phyloP scores from a whole-genome alignment of 1,139 yeast species.

The Yamadazyma taylorii region DNA sequence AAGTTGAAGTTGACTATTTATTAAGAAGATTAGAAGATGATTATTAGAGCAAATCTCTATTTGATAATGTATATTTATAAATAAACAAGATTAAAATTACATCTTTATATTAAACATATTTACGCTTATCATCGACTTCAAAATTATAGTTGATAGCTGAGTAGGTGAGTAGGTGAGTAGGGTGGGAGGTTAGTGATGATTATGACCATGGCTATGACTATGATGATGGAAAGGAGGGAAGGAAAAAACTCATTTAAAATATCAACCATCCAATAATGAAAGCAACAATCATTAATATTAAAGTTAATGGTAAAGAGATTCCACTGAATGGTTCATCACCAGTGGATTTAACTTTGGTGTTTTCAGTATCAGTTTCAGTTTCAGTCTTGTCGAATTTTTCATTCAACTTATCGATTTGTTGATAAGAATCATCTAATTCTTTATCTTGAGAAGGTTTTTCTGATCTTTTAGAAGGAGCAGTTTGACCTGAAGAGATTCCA shows the following conservation, averaged over 20 bases:
- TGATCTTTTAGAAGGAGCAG: constrained; percentile 6
- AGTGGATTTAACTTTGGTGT: constrained; percentile 9
- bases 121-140: neutral
- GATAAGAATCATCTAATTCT: constrained; percentile 40
- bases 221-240: too few species aligned
- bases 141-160: constrained; percentile 1
- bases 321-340: constrained; percentile 42
- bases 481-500: constrained; percentile 13
- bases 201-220: too few species aligned
- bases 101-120: neutral
- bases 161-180: too few species aligned
- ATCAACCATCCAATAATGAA: constrained; percentile 63
- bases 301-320: constrained; percentile 53
- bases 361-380: constrained; percentile 9
- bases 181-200: too few species aligned
- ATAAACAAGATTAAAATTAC: constrained; percentile 1
- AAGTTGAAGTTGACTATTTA: constrained; percentile 89
- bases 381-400: constrained; percentile 39
- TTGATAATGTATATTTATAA: neutral
- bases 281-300: constrained; percentile 52
- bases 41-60: constrained; percentile 6
- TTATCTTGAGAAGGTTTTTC: constrained; percentile 6
- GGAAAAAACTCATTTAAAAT: too few species aligned
- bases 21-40: constrained; percentile 77
- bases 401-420: constrained; percentile 42